These are phyloP conservation scores for Phascolomyces articulosus DNA, from an alignment of 371 early-diverging fungal species.

Conservation along the genomic window DNA sequence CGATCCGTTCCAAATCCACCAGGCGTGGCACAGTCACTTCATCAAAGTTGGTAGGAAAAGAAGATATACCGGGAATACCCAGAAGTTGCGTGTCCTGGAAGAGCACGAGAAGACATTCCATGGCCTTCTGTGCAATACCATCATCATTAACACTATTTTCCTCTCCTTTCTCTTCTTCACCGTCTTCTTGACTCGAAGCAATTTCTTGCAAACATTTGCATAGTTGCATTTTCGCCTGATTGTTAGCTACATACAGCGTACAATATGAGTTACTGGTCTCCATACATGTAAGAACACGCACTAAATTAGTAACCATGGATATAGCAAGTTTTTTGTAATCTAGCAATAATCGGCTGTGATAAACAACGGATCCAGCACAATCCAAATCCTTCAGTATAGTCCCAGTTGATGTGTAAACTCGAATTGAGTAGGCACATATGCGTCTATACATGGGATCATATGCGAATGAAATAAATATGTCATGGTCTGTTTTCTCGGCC, in stretches of 20 bases:
- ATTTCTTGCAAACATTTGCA: conserved; percentile 25
- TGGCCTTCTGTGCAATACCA: conserved; percentile 16
- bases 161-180: not conserved
- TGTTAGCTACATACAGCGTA: conserved; percentile 29
- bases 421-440: conserved; percentile 28
- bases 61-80: conserved; percentile 12
- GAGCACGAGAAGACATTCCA: conserved; percentile 27
- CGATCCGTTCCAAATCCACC: conserved; percentile 26
- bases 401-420: conserved; percentile 7
- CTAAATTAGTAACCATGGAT: not conserved
- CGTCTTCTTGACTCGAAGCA: conserved; percentile 10
- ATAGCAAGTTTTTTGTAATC: not conserved
- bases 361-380: not conserved
- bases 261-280: conserved; percentile 17
- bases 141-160: not conserved
- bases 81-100: conserved; percentile 41
- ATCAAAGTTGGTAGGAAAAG: conserved; percentile 13
- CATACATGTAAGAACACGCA: not conserved
- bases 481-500: conserved; percentile 24
- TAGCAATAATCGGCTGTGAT: not conserved
- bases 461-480: conserved; percentile 29
- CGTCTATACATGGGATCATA: conserved; percentile 25
- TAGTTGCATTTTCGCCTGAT: conserved; percentile 19
- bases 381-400: not conserved
- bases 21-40: conserved; percentile 16